Percentiles rank a stretch among this genome's conserved stretches.
These are phyloP conservation scores for Citrus hindsii DNA, from an alignment of 345 rosid species.

Conservation along the genomic window DNA sequence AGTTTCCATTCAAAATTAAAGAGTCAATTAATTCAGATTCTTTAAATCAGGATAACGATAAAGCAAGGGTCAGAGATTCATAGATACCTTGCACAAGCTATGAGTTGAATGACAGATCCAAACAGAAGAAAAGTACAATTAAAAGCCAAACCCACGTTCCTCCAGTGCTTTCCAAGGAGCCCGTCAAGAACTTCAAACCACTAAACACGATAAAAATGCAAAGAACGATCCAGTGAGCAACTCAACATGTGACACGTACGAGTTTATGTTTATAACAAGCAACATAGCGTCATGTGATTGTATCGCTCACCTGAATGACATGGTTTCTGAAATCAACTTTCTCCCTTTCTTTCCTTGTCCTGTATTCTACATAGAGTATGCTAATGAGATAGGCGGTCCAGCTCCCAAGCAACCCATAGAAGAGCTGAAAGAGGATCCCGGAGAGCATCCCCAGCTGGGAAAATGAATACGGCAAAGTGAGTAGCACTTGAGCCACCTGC, in stretches of 20 bases:
- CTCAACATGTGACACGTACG: neutral
- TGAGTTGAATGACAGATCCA: slow-evolving; percentile 99
- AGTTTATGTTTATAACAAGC: no score
- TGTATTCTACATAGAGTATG: slow-evolving; percentile 88
- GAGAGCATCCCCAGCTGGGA: slow-evolving; percentile 98
- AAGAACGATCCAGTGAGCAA: neutral
- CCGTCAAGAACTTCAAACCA: slow-evolving; percentile 99
- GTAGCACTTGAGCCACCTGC: slow-evolving; percentile 99
- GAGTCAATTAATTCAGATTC: neutral
- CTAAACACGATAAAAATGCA: slow-evolving; percentile 23
- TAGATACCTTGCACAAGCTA: slow-evolving; percentile 96
- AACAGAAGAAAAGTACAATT: slow-evolving; percentile 98
- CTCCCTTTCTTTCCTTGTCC: slow-evolving; percentile 94
- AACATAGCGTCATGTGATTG: neutral
- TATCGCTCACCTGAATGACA: slow-evolving; percentile 72
- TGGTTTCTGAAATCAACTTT: slow-evolving; percentile 97
- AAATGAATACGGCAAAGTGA: slow-evolving; percentile 94
- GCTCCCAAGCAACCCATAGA: slow-evolving; percentile 88
- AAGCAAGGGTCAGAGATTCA: slow-evolving; percentile 1
- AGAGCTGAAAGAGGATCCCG: slow-evolving; percentile 89
- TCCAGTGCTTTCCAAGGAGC: slow-evolving; percentile 94
- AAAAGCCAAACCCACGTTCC: slow-evolving; percentile 98
- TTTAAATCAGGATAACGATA: neutral
- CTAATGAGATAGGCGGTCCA: slow-evolving; percentile 99
- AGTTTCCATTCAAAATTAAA: neutral